Evolutionary conservation across 2,329 filamentous ascomycete genomes (phyloP).

Genomic region (Claviceps sorghi): DNA sequence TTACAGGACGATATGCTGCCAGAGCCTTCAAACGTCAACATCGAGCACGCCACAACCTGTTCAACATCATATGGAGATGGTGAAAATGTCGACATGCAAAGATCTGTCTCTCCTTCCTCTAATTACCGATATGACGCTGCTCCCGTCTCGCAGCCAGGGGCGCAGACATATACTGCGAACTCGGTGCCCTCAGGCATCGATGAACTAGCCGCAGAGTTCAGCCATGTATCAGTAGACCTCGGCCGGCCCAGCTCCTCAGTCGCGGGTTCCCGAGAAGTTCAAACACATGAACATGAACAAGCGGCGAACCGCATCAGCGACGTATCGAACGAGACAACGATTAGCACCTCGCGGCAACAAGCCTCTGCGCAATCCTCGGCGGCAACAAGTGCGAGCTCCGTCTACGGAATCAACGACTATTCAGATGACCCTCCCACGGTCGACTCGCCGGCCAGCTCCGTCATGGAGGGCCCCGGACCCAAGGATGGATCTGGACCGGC

Average conservation of each 20-base stretch:
- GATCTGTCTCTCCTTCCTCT: background rate
- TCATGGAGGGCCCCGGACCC: constrained; percentile 29
- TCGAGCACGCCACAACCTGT: constrained; percentile 26
- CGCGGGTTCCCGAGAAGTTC: constrained; percentile 17
- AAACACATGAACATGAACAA: constrained; percentile 18
- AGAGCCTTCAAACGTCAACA: constrained; percentile 35
- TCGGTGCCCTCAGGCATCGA: constrained; percentile 2
- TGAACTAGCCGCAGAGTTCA: constrained; percentile 7
- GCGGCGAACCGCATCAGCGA: constrained; percentile 31
- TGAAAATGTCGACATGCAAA: background rate
- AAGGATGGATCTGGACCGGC: constrained; percentile 35
- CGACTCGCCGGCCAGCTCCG: constrained; percentile 35
- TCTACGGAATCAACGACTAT: constrained; percentile 35
- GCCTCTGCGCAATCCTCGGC: constrained; percentile 37
- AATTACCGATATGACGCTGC: constrained; percentile 1
- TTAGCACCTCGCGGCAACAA: constrained; percentile 32
- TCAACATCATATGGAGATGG: constrained; percentile 13
- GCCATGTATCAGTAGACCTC: constrained; percentile 8
- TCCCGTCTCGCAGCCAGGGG: background rate
- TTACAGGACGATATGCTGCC: constrained; percentile 38
- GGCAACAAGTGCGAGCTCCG: constrained; percentile 41
- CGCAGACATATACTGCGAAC: background rate
- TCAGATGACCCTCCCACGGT: constrained; percentile 29
- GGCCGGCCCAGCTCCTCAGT: constrained; percentile 13
- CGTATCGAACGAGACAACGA: constrained; percentile 35